phyloP scores from a whole-genome alignment of 352 stramenopile genomes.

The Pythium sp. region DNA sequence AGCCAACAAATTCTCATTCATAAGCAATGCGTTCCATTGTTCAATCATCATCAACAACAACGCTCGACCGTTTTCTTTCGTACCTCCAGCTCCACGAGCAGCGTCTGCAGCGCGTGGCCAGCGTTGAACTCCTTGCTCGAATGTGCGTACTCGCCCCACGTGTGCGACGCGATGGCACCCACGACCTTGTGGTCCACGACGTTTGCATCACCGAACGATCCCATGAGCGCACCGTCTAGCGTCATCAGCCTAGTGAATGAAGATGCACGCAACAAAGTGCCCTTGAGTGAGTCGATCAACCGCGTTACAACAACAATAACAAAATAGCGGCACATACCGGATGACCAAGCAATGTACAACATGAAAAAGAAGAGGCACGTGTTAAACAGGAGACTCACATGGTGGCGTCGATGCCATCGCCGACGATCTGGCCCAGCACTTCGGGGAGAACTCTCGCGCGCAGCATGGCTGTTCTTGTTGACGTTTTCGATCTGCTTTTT shows the following conservation, averaged over 20 bases:
- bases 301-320: background rate
- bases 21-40: background rate
- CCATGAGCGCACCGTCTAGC: constrained; percentile 80
- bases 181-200: constrained; percentile 81
- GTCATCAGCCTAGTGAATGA: constrained; percentile 62
- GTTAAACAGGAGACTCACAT: constrained; percentile 41
- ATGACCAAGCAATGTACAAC: background rate
- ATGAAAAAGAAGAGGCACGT: background rate
- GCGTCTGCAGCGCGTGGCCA: constrained; percentile 46
- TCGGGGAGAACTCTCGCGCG: constrained; percentile 77
- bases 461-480: constrained; percentile 39
- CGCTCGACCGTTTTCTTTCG: too few species aligned
- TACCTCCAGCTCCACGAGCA: constrained; percentile 78
- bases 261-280: background rate
- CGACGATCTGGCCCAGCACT: constrained; percentile 75
- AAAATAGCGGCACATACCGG: background rate
- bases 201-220: constrained; percentile 57
- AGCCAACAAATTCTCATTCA: background rate
- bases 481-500: too few species aligned
- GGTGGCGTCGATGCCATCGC: constrained; percentile 64
- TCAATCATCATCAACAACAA: too few species aligned
- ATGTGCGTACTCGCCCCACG: constrained; percentile 81
- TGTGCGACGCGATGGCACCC: constrained; percentile 80
- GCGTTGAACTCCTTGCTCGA: constrained; percentile 67
- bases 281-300: background rate